A percentile compares a stretch with the other conserved stretches of the same genome.
These are phyloP conservation scores for Kockiozyma suomiensis DNA, from an alignment of 805 yeast genomes.

Conservation along the genomic window DNA sequence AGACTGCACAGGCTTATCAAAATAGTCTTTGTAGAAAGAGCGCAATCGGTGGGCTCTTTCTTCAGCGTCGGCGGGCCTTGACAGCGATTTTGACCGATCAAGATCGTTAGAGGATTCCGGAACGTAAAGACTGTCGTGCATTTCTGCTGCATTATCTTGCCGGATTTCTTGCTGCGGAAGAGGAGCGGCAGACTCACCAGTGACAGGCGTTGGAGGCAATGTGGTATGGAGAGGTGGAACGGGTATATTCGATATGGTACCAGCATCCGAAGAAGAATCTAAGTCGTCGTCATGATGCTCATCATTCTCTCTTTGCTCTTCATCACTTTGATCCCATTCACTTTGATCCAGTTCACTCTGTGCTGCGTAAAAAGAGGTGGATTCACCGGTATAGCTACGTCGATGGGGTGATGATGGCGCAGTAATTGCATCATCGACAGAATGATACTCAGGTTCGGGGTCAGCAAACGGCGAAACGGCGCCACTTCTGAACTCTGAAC, in stretches of 20 bases:
- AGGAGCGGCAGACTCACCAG: not conserved
- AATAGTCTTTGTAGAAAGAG: slow-evolving; percentile 29
- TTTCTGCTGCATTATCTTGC: no score
- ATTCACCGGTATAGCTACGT: not conserved
- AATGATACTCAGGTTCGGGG: not conserved
- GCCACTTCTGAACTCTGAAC: not conserved
- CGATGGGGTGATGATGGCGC: not conserved
- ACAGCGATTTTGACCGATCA: slow-evolving; percentile 14
- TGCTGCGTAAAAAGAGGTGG: slow-evolving; percentile 4
- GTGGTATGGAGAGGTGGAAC: not conserved
- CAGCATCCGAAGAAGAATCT: not conserved
- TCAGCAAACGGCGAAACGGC: not conserved
- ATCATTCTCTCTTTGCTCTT: not conserved
- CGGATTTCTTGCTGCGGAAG: no score
- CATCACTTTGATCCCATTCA: not conserved
- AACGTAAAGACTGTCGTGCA: not conserved
- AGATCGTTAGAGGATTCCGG: slow-evolving; percentile 3
- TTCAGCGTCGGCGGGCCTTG: slow-evolving; percentile 19
- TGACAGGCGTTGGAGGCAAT: not conserved
- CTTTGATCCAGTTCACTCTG: not conserved
- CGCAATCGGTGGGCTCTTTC: slow-evolving; percentile 27
- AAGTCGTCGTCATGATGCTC: not conserved
- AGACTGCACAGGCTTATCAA: slow-evolving; percentile 18
- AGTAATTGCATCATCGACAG: not conserved
- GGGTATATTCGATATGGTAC: not conserved